phyloP scores from a whole-genome alignment of 2,329 filamentous ascomycete genomes.

The Colletotrichum endophyticum region DNA sequence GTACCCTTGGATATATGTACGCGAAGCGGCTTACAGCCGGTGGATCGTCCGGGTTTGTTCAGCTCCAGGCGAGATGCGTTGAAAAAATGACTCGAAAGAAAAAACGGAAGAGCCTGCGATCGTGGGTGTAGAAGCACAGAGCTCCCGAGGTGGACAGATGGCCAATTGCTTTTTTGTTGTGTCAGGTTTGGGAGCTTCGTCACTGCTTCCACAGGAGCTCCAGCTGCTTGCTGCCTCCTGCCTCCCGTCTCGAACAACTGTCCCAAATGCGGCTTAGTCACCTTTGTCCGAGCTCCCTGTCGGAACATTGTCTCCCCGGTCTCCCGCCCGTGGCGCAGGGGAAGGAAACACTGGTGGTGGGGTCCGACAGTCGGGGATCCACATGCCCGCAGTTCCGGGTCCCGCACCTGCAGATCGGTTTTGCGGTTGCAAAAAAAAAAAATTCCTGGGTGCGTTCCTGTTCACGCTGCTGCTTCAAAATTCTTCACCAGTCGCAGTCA shows the following conservation, averaged over 20 bases:
- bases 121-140: background rate
- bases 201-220: background rate
- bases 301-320: background rate
- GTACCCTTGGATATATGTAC: conserved; percentile 11
- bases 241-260: conserved; percentile 12
- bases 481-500: background rate
- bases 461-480: background rate
- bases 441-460: conserved; percentile 1
- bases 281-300: background rate
- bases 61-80: background rate
- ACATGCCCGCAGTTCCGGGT: background rate
- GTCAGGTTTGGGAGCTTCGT: conserved; percentile 7
- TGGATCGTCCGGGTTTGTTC: conserved; percentile 7
- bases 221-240: background rate
- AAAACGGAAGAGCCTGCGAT: background rate
- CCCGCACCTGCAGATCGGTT: conserved; percentile 16
- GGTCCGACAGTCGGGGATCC: background rate
- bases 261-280: conserved; percentile 20
- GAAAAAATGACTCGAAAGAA: background rate
- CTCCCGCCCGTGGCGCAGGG: background rate
- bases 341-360: background rate
- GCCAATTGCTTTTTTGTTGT: background rate
- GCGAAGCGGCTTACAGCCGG: conserved; percentile 9
- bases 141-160: conserved; percentile 9
- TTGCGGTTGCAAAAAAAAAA: background rate